Evolutionary conservation across 2,329 filamentous ascomycete species (phyloP).

Genomic region (Macrophomina pseudophaseolina): DNA sequence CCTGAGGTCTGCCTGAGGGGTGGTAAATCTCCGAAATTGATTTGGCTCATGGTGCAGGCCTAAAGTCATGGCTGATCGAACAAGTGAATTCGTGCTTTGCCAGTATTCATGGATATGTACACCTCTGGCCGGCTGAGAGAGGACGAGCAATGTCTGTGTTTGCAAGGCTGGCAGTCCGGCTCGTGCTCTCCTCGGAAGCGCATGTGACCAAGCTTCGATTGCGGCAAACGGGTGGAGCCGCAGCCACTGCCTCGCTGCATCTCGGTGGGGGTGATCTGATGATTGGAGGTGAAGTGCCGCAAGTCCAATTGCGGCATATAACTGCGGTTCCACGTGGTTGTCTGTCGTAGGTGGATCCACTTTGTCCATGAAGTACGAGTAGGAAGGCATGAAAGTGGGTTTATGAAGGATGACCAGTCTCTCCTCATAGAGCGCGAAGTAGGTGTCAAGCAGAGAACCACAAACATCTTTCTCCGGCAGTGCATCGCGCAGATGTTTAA

Average conservation of each 20-base stretch:
- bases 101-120: neutral
- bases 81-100: neutral
- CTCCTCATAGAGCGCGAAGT: constrained; percentile 34
- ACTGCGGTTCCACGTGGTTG: neutral
- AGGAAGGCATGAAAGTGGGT: constrained; percentile 34
- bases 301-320: constrained; percentile 32
- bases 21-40: constrained; percentile 41
- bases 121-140: neutral
- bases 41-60: constrained; percentile 31
- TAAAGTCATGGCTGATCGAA: neutral
- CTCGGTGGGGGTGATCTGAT: neutral
- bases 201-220: neutral
- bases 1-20: constrained; percentile 47
- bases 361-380: constrained; percentile 30
- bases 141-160: neutral
- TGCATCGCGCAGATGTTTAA: neutral
- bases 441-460: constrained; percentile 32
- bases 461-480: neutral
- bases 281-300: constrained; percentile 33
- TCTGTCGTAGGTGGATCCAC: constrained; percentile 4
- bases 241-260: neutral
- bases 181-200: neutral
- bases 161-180: neutral
- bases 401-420: constrained; percentile 33
- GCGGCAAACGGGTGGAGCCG: constrained; percentile 27